A percentile compares a stretch with the other conserved stretches of the same genome.
Evolutionary conservation across 768 basidiomycete genomes (phyloP).

Genomic region (Mycena rosella): DNA sequence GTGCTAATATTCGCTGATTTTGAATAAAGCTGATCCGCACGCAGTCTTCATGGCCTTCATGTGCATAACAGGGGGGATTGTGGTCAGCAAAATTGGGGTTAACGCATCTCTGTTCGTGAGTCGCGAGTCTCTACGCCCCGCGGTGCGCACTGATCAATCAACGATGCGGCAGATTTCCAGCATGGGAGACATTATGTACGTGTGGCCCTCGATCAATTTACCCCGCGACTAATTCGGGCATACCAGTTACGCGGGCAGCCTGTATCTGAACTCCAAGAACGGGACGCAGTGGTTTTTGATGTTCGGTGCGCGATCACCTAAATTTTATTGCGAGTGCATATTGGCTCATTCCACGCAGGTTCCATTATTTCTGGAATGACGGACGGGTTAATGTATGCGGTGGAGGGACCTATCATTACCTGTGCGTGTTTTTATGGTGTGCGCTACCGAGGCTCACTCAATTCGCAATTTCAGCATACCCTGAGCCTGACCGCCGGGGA

Average conservation of each 20-base stretch:
- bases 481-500: slow-evolving; percentile 48
- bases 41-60: slow-evolving; percentile 48
- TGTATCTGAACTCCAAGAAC: slow-evolving; percentile 50
- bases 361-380: slow-evolving; percentile 48
- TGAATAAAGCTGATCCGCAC: not conserved
- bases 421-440: slow-evolving; percentile 28
- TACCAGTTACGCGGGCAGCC: slow-evolving; percentile 47
- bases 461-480: slow-evolving; percentile 42
- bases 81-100: slow-evolving; percentile 50
- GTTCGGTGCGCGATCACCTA: slow-evolving; percentile 38
- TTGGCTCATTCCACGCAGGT: slow-evolving; percentile 30
- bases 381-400: slow-evolving; percentile 49
- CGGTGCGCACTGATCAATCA: not conserved
- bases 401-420: slow-evolving; percentile 51
- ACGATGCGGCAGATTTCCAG: slow-evolving; percentile 42
- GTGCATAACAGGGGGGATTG: slow-evolving; percentile 47
- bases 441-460: not conserved
- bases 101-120: slow-evolving; percentile 42
- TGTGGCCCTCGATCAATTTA: not conserved
- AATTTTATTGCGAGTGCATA: not conserved
- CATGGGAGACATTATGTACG: slow-evolving; percentile 48
- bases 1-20: not conserved
- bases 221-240: not conserved
- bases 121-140: not conserved
- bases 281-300: slow-evolving; percentile 52